These are phyloP conservation scores for Chrysanthemum seticuspe DNA, from an alignment of 129 eudicot genomes.

Conservation along the genomic window DNA sequence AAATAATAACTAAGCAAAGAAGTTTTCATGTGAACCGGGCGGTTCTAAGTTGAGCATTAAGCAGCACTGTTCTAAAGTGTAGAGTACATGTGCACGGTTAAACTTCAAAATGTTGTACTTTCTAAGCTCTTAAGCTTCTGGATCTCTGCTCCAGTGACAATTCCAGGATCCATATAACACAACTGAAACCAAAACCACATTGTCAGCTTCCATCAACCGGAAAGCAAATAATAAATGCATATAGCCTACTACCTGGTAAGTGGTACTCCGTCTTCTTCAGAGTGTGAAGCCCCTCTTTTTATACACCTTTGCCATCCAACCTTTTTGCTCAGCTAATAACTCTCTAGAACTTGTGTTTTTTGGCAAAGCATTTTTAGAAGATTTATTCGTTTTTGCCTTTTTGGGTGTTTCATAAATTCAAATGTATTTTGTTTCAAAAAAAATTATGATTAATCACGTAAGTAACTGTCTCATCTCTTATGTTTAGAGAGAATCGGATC, in stretches of 20 bases:
- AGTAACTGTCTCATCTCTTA: too few species aligned
- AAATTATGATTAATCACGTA: too few species aligned
- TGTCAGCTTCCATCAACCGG: conserved; percentile 13
- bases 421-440: too few species aligned
- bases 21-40: neutral
- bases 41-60: neutral
- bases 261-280: conserved; percentile 75
- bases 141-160: conserved; percentile 63
- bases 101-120: neutral
- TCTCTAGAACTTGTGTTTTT: conserved; percentile 67
- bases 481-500: too few species aligned
- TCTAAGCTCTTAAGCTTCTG: conserved; percentile 72
- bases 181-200: conserved; percentile 40
- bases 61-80: neutral
- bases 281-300: conserved; percentile 87
- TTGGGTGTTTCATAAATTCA: too few species aligned
- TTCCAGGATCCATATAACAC: conserved; percentile 83
- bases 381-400: too few species aligned
- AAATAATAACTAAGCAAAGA: too few species aligned
- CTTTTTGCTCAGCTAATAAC: conserved; percentile 47
- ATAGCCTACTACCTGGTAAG: conserved; percentile 31
- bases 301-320: conserved; percentile 78
- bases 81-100: neutral
- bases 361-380: conserved; percentile 21
- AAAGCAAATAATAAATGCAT: too few species aligned